Evolutionary conservation across 2,329 filamentous ascomycete genomes (phyloP), one percentile per base, ranked within the genome.

Genomic region (Pseudomassariella vexata): DNA sequence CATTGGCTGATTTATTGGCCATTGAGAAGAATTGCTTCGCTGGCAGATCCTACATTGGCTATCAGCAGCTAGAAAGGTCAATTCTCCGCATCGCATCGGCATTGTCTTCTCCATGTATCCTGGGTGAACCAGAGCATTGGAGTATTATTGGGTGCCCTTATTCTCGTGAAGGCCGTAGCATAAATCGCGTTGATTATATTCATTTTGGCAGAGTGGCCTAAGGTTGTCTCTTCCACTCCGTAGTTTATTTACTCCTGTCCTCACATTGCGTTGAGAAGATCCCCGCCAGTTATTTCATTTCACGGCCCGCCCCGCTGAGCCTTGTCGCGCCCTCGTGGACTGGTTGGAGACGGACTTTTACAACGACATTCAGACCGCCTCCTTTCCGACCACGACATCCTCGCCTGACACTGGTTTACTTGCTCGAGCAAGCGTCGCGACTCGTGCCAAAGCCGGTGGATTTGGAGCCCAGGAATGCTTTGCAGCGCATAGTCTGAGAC

Each of bases 331-430:
- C 15, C 10, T 27, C 15, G 17, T 19, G 7, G 19, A 11, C n/a
- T 9, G 23, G 23, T 10, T 18, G 16, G 24, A 19, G 9, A 19
- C 23, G 17, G 24, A 33, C 24, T 15, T 19, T 20, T 21, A n/a
- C n/a, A n/a, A n/a, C 28, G 28, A 30, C 28, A 22, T 30, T 19
- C 12, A n/a, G 28, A 30, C 28, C 28, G 28, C 28, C 28, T 21
- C 28, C 28, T 30, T 30, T 30, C 9, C 12, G 24, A 14, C 12
- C 24, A 30, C 28, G 18, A 11, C 26, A n/a, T n/a, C n/a, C n/a
- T n/a, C n/a, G n/a, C n/a, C n/a, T n/a, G n/a, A n/a, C 26, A 21
- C 14, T 20, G n/a, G 6, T 21, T 3, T 21, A 9, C 18, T 19
- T 6, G 16, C 8, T 5, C 10, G 28, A 21, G 12, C 19, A 30